Evolutionary conservation across 768 basidiomycete species (phyloP).

Genomic region (Tubosaeta sp.): DNA sequence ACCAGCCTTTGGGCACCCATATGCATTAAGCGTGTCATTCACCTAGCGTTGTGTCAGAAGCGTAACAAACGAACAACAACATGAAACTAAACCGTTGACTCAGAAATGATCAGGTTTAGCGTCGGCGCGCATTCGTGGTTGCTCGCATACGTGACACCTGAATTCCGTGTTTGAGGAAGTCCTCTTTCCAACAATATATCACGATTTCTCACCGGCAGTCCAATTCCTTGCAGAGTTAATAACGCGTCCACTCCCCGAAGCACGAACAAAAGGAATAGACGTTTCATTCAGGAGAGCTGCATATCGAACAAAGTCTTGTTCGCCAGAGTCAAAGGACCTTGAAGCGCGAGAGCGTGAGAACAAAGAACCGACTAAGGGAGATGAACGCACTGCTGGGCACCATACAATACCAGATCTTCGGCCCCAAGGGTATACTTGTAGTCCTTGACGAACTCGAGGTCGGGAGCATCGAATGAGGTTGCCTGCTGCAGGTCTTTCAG

Average conservation of each 20-base stretch:
- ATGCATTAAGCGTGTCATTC: slow-evolving; percentile 60
- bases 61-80: too few species aligned
- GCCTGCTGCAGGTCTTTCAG: slow-evolving; percentile 52
- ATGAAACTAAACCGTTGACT: slow-evolving; percentile 41
- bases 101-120: slow-evolving; percentile 24
- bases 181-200: not conserved
- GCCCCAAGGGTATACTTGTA: slow-evolving; percentile 55
- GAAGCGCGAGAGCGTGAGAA: not conserved
- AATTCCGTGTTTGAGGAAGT: not conserved
- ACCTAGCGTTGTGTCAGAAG: slow-evolving; percentile 23
- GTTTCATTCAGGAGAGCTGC: slow-evolving; percentile 36
- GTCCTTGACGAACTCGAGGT: slow-evolving; percentile 47
- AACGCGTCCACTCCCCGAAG: slow-evolving; percentile 49
- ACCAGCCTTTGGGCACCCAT: slow-evolving; percentile 58
- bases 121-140: slow-evolving; percentile 30
- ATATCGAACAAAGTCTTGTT: slow-evolving; percentile 50
- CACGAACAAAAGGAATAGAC: slow-evolving; percentile 49
- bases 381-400: slow-evolving; percentile 61
- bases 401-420: slow-evolving; percentile 59
- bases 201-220: slow-evolving; percentile 43
- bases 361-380: slow-evolving; percentile 40
- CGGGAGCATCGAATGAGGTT: slow-evolving; percentile 37
- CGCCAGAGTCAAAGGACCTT: slow-evolving; percentile 49
- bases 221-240: slow-evolving; percentile 65
- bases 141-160: slow-evolving; percentile 48